Conservation (phyloP, 2,329 filamentous ascomycete genomes). For the Incumbomyces lentus region DNA sequence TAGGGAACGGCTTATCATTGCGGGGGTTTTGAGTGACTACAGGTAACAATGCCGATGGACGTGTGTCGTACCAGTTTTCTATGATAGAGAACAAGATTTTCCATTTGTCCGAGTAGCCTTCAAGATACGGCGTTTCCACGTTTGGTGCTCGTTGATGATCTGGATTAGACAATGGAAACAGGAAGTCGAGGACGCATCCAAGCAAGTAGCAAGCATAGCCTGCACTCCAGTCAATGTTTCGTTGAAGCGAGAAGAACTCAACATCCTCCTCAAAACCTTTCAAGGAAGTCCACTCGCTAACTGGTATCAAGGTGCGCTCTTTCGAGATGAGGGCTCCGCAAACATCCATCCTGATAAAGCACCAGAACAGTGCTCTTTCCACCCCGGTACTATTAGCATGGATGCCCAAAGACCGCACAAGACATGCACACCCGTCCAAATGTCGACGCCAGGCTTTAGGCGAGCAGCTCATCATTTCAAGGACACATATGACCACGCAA, state of each 20-base stretch:
- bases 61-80: slow-evolving; percentile 37
- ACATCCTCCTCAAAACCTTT: slow-evolving; percentile 25
- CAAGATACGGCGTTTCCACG: too few species aligned
- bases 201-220: slow-evolving; percentile 51
- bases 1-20: slow-evolving; percentile 35
- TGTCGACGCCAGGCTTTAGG: slow-evolving; percentile 45
- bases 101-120: too few species aligned
- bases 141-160: too few species aligned
- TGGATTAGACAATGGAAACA: too few species aligned
- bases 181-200: slow-evolving; percentile 42
- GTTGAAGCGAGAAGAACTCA: not conserved
- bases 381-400: slow-evolving; percentile 43
- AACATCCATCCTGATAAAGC: slow-evolving; percentile 48
- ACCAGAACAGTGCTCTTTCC: slow-evolving; percentile 48
- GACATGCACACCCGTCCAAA: slow-evolving; percentile 45
- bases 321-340: slow-evolving; percentile 47
- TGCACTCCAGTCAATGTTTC: slow-evolving; percentile 43
- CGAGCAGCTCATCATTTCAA: slow-evolving; percentile 42
- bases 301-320: slow-evolving; percentile 39
- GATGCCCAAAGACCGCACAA: slow-evolving; percentile 43
- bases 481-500: slow-evolving; percentile 44
- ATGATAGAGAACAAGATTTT: slow-evolving; percentile 40
- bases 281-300: slow-evolving; percentile 40
- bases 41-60: slow-evolving; percentile 39
- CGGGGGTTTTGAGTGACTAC: slow-evolving; percentile 25